Percentiles rank a stretch among this genome's conserved stretches.
These are phyloP conservation scores for Casuarina glauca DNA, from an alignment of 306 rosid genomes.

Conservation along the genomic window DNA sequence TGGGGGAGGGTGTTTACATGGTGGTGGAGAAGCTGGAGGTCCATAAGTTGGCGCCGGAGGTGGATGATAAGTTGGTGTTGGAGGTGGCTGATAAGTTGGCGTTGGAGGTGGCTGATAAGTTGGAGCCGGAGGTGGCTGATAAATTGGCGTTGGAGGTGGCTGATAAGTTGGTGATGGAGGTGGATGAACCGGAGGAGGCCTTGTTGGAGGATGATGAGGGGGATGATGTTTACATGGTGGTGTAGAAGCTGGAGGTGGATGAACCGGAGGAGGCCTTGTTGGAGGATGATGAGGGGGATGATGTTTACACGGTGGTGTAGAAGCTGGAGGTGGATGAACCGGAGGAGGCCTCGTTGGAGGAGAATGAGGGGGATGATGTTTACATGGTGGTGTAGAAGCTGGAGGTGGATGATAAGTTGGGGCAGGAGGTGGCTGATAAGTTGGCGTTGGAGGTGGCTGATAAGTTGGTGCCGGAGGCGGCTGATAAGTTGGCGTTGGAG, in stretches of 20 bases:
- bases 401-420: not conserved
- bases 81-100: not conserved
- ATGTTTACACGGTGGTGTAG: not conserved
- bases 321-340: not conserved
- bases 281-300: not conserved
- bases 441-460: not conserved
- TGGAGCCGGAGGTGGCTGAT: not conserved
- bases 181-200: not conserved
- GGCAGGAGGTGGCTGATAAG: not conserved
- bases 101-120: not conserved
- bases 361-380: not conserved
- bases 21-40: not conserved
- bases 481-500: not conserved
- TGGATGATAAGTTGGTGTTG: not conserved
- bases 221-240: not conserved
- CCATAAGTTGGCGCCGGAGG: not conserved
- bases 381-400: not conserved
- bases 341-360: not conserved
- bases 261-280: not conserved
- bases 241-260: not conserved
- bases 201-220: not conserved
- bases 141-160: not conserved
- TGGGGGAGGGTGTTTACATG: not conserved
- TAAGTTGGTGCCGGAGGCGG: not conserved
- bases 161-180: not conserved